Evolutionary conservation across 1,284 basidiomycete genomes (phyloP), one percentile per base, ranked within the genome.

Genomic region (Papiliotrema flavescens): DNA sequence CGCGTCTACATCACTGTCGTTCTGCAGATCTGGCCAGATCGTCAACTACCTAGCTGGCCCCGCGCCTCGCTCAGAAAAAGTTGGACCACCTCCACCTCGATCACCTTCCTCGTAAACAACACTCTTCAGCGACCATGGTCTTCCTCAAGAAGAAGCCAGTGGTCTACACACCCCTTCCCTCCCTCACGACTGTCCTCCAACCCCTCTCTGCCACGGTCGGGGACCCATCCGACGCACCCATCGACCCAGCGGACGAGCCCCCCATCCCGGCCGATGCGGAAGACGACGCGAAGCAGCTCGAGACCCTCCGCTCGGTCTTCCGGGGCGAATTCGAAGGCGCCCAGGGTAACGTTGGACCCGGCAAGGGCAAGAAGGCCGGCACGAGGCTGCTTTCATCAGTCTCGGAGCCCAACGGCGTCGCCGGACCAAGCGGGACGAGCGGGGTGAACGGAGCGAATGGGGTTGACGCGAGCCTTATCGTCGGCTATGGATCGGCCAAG

Each of bases 121-220:
- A n/a, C 48, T 35, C n/a, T 9, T 32, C 55, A n/a, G 22, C 47
- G 59, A 61, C 54, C 63, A 93, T 93, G 90, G 89, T 90, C 64
- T 88, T 89, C 71, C 89, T 89, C 78, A 86, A 90, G 67, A 86
- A 90, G 78, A 93, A 93, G 78, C 85, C 88, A 78, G 90, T 93
- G 66, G 83, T 91, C 67, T 86, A 89, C 80, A 87, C 84, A 65
- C 74, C 71, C 15, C 66, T 74, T 22, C 74, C 74, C 7, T 66
- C 68, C 20, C 59, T 74, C 39, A 57, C 67, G 32, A 51, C 66
- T 4, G 42, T 87, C 86, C 66, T 85, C 85, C 62, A 81, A 81
- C 54, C 78, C 80, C 66, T 84, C 87, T 23, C 59, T 19, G 52
- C 53, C 22, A 23, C 47, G 53, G n/a, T 42, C 53, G 17, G 47